These are phyloP conservation scores for Madurella fahalii DNA, from an alignment of 2,329 filamentous ascomycete species.

Conservation along the genomic window DNA sequence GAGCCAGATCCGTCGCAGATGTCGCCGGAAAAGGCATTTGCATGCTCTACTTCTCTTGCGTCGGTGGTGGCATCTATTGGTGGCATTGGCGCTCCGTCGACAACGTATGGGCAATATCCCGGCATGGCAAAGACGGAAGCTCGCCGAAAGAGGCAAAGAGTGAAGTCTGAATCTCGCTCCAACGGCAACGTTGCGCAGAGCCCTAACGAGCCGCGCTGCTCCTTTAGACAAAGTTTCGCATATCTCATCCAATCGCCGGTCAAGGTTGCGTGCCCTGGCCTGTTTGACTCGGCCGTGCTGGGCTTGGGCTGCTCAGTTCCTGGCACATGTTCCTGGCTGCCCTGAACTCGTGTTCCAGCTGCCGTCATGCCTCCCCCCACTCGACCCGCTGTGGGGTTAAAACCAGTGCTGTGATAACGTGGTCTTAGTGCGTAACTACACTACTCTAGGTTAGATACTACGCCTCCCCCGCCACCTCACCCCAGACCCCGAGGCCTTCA, in stretches of 20 bases:
- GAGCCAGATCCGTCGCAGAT: too few species aligned
- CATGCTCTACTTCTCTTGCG: too few species aligned
- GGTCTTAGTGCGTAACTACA: not conserved
- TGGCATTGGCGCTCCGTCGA: too few species aligned
- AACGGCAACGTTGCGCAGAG: not conserved
- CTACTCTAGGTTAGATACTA: too few species aligned
- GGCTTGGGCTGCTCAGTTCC: too few species aligned
- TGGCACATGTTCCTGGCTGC: too few species aligned
- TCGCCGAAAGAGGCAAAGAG: constrained; percentile 18
- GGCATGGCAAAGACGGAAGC: constrained; percentile 14
- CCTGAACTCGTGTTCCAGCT: not conserved
- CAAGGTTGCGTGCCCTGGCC: too few species aligned
- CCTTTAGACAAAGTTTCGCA: not conserved
- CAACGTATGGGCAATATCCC: not conserved
- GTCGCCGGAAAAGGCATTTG: too few species aligned
- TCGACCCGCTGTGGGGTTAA: not conserved
- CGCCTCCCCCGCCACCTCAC: too few species aligned
- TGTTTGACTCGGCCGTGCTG: too few species aligned
- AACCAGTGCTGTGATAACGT: constrained; percentile 2
- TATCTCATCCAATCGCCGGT: not conserved
- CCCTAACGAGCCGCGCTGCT: not conserved
- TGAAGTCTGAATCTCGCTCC: not conserved
- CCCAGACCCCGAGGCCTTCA: too few species aligned
- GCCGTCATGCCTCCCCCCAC: not conserved
- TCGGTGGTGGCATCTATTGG: constrained; percentile 6